Percentiles rank a stretch among this genome's conserved stretches.
Conservation (phyloP, 108 stramenopile genomes). For the Aurantiochytrium sp. region DNA sequence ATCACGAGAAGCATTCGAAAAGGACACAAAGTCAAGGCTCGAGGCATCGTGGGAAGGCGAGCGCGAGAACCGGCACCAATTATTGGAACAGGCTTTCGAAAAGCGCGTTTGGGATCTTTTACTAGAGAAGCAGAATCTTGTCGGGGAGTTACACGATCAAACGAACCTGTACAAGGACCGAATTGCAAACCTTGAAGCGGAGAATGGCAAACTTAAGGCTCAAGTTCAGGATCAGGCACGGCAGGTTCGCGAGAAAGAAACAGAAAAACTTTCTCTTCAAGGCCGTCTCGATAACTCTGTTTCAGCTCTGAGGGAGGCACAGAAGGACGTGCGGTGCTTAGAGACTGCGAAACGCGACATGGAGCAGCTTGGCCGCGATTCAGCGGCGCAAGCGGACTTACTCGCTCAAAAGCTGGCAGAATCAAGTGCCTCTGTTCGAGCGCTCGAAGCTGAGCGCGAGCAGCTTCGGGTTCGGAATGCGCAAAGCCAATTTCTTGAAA, state of each 20-base stretch:
- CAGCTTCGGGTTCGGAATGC: too few relatives aligned
- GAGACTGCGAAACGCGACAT: neutral
- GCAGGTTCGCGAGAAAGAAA: neutral
- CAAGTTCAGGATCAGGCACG: neutral
- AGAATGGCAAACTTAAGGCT: neutral
- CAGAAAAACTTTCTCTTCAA: neutral
- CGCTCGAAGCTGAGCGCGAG: neutral
- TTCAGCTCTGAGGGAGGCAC: neutral
- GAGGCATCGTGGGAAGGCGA: neutral
- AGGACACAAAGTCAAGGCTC: neutral
- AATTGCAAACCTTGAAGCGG: neutral
- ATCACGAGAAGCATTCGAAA: neutral
- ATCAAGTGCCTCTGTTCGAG: neutral
- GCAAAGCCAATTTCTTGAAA: too few relatives aligned
- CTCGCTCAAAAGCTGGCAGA: neutral
- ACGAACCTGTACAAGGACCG: neutral
- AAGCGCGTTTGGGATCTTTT: neutral
- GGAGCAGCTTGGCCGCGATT: neutral
- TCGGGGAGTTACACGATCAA: neutral
- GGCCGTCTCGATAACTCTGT: neutral
- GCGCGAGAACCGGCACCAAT: neutral
- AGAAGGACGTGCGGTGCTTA: neutral
- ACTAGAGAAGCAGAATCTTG: neutral
- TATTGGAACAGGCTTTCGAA: neutral
- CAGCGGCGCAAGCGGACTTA: neutral